A percentile compares a stretch with the other conserved stretches of the same genome.
Evolutionary conservation across 768 basidiomycete genomes (phyloP).

Genomic region (Megacollybia marginata): DNA sequence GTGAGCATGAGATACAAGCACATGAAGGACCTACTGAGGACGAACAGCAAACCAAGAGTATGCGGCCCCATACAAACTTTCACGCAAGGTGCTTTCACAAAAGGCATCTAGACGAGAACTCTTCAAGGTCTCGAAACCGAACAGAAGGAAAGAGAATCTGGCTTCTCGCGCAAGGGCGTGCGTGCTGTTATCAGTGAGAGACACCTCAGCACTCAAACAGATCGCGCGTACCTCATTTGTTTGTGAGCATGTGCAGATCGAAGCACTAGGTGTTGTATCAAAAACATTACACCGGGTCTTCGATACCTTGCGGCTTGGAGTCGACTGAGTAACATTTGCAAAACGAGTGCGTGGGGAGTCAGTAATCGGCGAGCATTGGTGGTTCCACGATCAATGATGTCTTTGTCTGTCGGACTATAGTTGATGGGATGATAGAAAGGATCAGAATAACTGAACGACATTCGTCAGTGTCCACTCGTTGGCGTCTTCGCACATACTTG

Average conservation of each 20-base stretch:
- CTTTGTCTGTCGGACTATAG: slow-evolving; percentile 88
- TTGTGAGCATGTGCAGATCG: slow-evolving; percentile 68
- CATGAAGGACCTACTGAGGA: slow-evolving; percentile 63
- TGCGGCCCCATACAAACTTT: slow-evolving; percentile 70
- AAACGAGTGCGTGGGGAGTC: slow-evolving; percentile 73
- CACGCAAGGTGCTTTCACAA: slow-evolving; percentile 70
- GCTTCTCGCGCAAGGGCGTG: slow-evolving; percentile 89
- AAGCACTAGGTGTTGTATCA: slow-evolving; percentile 78
- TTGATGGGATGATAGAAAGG: slow-evolving; percentile 82
- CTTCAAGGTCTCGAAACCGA: slow-evolving; percentile 88
- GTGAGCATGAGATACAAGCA: slow-evolving; percentile 1
- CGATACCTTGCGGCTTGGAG: slow-evolving; percentile 92
- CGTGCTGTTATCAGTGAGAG: slow-evolving; percentile 44
- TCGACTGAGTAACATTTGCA: slow-evolving; percentile 87
- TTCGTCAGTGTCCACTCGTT: neutral
- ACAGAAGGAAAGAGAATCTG: slow-evolving; percentile 83
- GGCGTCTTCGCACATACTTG: slow-evolving; percentile 51
- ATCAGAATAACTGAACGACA: slow-evolving; percentile 63
- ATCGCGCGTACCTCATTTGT: slow-evolving; percentile 57
- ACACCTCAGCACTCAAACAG: neutral
- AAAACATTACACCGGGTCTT: slow-evolving; percentile 73
- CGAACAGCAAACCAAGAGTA: slow-evolving; percentile 91
- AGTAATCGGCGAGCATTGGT: slow-evolving; percentile 68
- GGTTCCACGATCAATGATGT: slow-evolving; percentile 66
- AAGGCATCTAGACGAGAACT: slow-evolving; percentile 80